Evolutionary conservation across 495 filamentous ascomycete species (phyloP).

Genomic region (Aspergillus hancockii): DNA sequence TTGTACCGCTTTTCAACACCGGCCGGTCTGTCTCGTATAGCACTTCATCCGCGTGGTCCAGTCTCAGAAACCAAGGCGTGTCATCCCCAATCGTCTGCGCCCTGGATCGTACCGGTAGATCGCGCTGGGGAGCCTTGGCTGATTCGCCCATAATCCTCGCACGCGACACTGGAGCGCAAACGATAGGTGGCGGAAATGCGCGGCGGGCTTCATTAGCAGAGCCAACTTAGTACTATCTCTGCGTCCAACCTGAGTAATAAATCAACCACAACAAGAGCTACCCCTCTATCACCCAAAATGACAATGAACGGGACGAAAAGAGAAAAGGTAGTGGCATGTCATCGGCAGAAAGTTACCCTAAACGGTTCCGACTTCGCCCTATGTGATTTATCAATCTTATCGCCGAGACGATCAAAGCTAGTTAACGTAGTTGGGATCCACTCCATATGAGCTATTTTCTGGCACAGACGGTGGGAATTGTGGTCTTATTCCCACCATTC

Average conservation of each 20-base stretch:
- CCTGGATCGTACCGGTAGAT: not conserved
- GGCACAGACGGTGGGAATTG: not conserved
- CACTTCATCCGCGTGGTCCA: constrained; percentile 80
- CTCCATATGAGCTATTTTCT: constrained; percentile 2
- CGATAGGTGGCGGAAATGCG: not conserved
- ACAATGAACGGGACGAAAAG: not conserved
- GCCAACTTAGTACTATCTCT: too few species aligned
- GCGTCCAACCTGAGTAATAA: too few species aligned
- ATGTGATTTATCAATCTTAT: constrained; percentile 12
- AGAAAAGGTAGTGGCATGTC: not conserved
- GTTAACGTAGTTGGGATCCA: not conserved
- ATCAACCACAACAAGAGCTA: too few species aligned
- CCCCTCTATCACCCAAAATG: too few species aligned
- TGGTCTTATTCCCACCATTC: not conserved
- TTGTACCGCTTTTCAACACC: constrained; percentile 73
- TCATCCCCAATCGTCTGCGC: not conserved
- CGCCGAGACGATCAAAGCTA: constrained; percentile 12
- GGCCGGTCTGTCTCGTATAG: constrained; percentile 69
- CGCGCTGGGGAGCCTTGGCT: too few species aligned
- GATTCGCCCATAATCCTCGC: not conserved
- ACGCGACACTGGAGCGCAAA: not conserved
- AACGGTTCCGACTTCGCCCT: constrained; percentile 11
- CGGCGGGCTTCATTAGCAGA: not conserved
- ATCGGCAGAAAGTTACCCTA: not conserved
- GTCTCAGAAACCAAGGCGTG: constrained; percentile 65